A percentile compares a stretch with the other conserved stretches of the same genome.
Evolutionary conservation across 208 protist genomes (phyloP).

Genomic region (Leptomonas seymouri): DNA sequence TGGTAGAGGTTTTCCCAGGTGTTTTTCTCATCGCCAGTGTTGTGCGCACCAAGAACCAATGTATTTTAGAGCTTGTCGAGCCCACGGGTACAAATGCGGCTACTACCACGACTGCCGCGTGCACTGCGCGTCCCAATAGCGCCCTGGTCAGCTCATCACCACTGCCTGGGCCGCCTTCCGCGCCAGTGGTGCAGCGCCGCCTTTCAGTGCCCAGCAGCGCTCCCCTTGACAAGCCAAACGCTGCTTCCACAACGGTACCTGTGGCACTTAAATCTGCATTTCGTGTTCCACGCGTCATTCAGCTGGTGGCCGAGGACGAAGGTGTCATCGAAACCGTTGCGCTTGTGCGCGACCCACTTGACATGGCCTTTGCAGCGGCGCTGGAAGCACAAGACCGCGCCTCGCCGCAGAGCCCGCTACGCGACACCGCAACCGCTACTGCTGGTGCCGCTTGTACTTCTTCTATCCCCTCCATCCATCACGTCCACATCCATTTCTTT

Average conservation of each 20-base stretch:
- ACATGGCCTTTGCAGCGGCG: neutral
- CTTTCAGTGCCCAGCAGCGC: neutral
- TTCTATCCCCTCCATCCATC: conserved; percentile 7
- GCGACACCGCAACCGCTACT: neutral
- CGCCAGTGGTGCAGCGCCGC: conserved; percentile 4
- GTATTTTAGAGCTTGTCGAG: conserved; percentile 56
- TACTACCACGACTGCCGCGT: neutral
- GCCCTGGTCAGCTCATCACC: neutral
- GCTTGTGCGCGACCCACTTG: conserved; percentile 47
- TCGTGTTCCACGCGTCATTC: conserved; percentile 52
- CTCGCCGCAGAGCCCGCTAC: conserved; percentile 3
- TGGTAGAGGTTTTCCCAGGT: conserved; percentile 51
- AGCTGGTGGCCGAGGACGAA: conserved; percentile 68
- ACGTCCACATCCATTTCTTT: conserved; percentile 77
- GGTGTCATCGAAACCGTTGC: conserved; percentile 65
- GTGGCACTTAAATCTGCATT: conserved; percentile 40
- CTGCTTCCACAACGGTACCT: conserved; percentile 3
- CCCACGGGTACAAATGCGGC: conserved; percentile 1
- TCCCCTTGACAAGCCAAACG: neutral
- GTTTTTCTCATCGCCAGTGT: conserved; percentile 69
- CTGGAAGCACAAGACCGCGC: conserved; percentile 5
- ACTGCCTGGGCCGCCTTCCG: neutral
- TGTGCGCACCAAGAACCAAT: conserved; percentile 45
- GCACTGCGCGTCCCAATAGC: neutral
- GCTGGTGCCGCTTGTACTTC: neutral